Percentiles rank a stretch among this genome's conserved stretches.
Conservation (phyloP, 768 basidiomycete species). For the Dentipellis fragilis region DNA sequence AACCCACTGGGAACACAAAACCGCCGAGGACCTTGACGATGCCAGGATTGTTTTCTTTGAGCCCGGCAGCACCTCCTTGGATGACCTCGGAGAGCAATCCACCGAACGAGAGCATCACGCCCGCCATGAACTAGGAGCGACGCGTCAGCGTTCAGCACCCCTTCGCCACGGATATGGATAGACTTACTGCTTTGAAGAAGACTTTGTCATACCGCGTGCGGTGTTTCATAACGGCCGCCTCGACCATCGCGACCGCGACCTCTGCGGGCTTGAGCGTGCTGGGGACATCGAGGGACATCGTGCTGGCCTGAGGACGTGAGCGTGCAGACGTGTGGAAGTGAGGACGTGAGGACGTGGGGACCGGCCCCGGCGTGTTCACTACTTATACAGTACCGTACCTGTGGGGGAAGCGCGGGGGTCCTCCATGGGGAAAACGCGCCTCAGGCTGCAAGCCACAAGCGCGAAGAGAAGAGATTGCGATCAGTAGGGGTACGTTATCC, state of each 20-base stretch:
- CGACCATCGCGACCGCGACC: constrained; percentile 48
- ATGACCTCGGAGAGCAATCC: constrained; percentile 53
- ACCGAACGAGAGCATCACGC: constrained; percentile 68
- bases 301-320: no score
- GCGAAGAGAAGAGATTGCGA: no score
- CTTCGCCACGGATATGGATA: not conserved
- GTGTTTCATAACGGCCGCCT: constrained; percentile 52
- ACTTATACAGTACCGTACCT: no score
- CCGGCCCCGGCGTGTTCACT: no score
- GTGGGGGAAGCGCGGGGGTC: no score
- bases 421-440: no score
- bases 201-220: constrained; percentile 46
- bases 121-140: constrained; percentile 47
- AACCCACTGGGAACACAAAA: constrained; percentile 67
- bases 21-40: constrained; percentile 56
- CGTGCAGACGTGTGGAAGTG: no score
- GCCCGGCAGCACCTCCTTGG: constrained; percentile 43
- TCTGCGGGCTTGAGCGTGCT: constrained; percentile 48
- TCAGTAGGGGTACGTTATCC: no score
- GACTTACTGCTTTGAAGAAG: constrained; percentile 63
- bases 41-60: constrained; percentile 49
- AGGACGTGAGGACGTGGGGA: no score
- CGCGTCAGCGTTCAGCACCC: not conserved
- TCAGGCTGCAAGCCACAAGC: no score
- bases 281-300: constrained; percentile 12